Evolutionary conservation across 371 early-diverging fungal species (phyloP).

Genomic region (Rhizopus sp.): DNA sequence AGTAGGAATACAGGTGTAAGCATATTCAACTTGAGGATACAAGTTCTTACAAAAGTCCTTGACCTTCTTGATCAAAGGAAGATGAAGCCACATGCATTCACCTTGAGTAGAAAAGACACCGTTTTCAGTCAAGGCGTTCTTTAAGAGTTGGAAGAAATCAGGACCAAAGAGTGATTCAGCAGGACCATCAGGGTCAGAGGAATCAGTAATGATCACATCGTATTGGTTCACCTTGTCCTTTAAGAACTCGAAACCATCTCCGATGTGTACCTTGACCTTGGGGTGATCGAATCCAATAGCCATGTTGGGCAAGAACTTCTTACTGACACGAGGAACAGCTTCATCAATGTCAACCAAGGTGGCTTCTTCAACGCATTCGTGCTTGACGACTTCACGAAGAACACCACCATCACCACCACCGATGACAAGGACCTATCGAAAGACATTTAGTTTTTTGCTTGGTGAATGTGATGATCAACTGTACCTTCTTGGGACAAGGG

Average conservation of each 20-base stretch:
- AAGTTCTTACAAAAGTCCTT: slow-evolving; percentile 74
- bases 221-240: slow-evolving; percentile 83
- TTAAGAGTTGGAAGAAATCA: slow-evolving; percentile 89
- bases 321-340: slow-evolving; percentile 88
- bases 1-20: slow-evolving; percentile 92
- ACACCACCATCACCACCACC: slow-evolving; percentile 99
- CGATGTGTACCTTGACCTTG: slow-evolving; percentile 91
- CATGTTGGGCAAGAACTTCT: slow-evolving; percentile 92
- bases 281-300: slow-evolving; percentile 93
- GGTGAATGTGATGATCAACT: slow-evolving; percentile 4
- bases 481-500: slow-evolving; percentile 90
- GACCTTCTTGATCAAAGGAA: slow-evolving; percentile 87
- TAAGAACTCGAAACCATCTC: slow-evolving; percentile 94
- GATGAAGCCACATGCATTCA: slow-evolving; percentile 98
- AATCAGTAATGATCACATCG: slow-evolving; percentile 98
- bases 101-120: slow-evolving; percentile 96
- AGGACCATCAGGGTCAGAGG: slow-evolving; percentile 97
- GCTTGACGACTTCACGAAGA: slow-evolving; percentile 95
- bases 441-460: not conserved
- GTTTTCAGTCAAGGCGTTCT: slow-evolving; percentile 85
- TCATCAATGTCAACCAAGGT: slow-evolving; percentile 96
- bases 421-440: slow-evolving; percentile 86
- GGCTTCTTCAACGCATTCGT: slow-evolving; percentile 87
- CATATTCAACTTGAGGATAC: slow-evolving; percentile 91
- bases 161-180: slow-evolving; percentile 93